Conservation (phyloP, 768 basidiomycete species). For the Pulveroboletus frians region DNA sequence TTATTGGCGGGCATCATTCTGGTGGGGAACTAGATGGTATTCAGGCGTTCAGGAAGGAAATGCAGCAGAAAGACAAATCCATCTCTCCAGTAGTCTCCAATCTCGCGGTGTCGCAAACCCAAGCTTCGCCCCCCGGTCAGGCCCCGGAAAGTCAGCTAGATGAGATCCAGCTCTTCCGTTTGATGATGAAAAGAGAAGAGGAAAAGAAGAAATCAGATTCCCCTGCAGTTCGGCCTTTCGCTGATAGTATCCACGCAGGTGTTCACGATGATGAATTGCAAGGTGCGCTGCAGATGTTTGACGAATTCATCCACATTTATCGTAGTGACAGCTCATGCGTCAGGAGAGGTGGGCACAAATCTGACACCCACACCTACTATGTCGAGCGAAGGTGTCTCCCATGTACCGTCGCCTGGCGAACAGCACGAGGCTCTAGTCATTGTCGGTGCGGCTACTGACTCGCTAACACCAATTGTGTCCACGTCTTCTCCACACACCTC, state of each 20-base stretch:
- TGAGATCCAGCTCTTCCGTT: slow-evolving; percentile 79
- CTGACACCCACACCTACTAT: neutral
- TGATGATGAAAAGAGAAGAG: slow-evolving; percentile 79
- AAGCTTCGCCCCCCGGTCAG: slow-evolving; percentile 16
- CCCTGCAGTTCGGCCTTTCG: slow-evolving; percentile 1
- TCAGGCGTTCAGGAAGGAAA: slow-evolving; percentile 81
- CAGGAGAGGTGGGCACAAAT: slow-evolving; percentile 7
- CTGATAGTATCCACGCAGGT: slow-evolving; percentile 11
- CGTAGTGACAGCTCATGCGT: slow-evolving; percentile 6
- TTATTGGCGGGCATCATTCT: slow-evolving; percentile 54
- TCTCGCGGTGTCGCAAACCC: slow-evolving; percentile 14
- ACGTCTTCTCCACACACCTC: slow-evolving; percentile 11
- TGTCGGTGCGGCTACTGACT: slow-evolving; percentile 1
- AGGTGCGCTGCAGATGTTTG: slow-evolving; percentile 14
- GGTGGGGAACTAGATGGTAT: slow-evolving; percentile 77
- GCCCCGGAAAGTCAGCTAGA: slow-evolving; percentile 47
- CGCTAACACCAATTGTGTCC: slow-evolving; percentile 7
- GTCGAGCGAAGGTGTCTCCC: slow-evolving; percentile 10
- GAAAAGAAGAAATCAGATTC: slow-evolving; percentile 38
- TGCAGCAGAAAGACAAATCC: slow-evolving; percentile 72
- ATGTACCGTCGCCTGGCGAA: slow-evolving; percentile 15
- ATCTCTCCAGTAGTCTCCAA: slow-evolving; percentile 13
- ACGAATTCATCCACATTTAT: slow-evolving; percentile 10
- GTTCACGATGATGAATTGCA: slow-evolving; percentile 10
- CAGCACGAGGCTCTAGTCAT: slow-evolving; percentile 4